phyloP scores from a whole-genome alignment of 140 eudicot genomes.

The Eryngium alpinum region DNA sequence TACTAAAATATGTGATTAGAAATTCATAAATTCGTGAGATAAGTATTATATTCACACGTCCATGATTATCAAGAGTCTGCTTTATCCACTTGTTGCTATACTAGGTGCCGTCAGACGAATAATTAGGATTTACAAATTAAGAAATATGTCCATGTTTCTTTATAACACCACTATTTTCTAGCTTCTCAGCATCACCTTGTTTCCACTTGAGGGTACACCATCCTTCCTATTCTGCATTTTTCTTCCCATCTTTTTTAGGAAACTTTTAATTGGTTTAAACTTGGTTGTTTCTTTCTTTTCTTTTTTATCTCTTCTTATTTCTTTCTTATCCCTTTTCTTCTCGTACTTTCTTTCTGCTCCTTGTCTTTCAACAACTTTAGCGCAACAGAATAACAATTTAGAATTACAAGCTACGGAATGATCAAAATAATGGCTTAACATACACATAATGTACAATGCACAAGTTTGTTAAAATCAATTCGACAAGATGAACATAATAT shows the following conservation, averaged over 20 bases:
- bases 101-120: slow-evolving; percentile 80
- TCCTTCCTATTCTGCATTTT: not conserved
- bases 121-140: slow-evolving; percentile 35
- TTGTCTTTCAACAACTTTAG: slow-evolving; percentile 49
- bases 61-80: slow-evolving; percentile 17
- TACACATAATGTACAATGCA: not conserved
- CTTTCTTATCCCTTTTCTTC: slow-evolving; percentile 37
- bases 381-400: slow-evolving; percentile 47
- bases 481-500: not conserved
- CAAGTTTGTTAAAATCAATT: too few species aligned
- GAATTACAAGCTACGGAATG: slow-evolving; percentile 12
- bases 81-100: slow-evolving; percentile 74
- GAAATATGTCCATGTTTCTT: slow-evolving; percentile 58
- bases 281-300: slow-evolving; percentile 13
- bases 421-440: not conserved
- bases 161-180: slow-evolving; percentile 58
- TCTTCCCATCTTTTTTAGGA: slow-evolving; percentile 4
- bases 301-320: slow-evolving; percentile 26
- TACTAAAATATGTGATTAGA: not conserved
- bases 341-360: slow-evolving; percentile 41
- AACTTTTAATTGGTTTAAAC: not conserved
- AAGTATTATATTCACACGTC: slow-evolving; percentile 24
- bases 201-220: slow-evolving; percentile 14
- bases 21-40: not conserved
- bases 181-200: slow-evolving; percentile 19